Conservation (phyloP, 768 basidiomycete species). For the Mycena galopus region DNA sequence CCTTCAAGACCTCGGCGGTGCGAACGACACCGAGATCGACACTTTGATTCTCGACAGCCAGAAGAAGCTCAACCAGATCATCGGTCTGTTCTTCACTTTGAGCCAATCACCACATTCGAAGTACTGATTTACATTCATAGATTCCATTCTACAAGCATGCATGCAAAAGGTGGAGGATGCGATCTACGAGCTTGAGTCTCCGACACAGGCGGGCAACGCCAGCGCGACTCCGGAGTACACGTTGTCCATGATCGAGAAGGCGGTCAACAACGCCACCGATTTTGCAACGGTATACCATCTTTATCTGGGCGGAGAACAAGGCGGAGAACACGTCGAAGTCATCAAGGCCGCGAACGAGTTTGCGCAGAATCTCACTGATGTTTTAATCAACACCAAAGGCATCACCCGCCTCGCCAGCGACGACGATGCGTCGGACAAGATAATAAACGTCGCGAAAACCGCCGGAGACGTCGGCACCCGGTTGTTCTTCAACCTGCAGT, state of each 20-base stretch:
- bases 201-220: conserved; percentile 92
- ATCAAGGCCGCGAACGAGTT: conserved; percentile 98
- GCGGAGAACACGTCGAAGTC: conserved; percentile 96
- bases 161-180: conserved; percentile 97
- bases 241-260: conserved; percentile 98
- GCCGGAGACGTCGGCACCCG: conserved; percentile 91
- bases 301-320: conserved; percentile 86
- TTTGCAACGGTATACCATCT: conserved; percentile 96
- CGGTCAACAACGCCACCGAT: conserved; percentile 93
- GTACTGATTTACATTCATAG: conserved; percentile 55
- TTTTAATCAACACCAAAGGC: conserved; percentile 94
- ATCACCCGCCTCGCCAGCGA: conserved; percentile 92
- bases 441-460: conserved; percentile 84
- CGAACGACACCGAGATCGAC: conserved; percentile 97
- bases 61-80: conserved; percentile 98
- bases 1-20: conserved; percentile 87
- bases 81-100: conserved; percentile 65
- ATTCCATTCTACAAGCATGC: conserved; percentile 96
- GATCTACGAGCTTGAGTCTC: conserved; percentile 97
- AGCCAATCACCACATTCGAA: background rate
- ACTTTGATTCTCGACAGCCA: conserved; percentile 95
- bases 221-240: conserved; percentile 99
- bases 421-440: conserved; percentile 93
- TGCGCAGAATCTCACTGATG: conserved; percentile 93
- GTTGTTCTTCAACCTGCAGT: conserved; percentile 96